These are phyloP conservation scores for Mytilinidion resinicola DNA, from an alignment of 495 filamentous ascomycete genomes.

Conservation along the genomic window DNA sequence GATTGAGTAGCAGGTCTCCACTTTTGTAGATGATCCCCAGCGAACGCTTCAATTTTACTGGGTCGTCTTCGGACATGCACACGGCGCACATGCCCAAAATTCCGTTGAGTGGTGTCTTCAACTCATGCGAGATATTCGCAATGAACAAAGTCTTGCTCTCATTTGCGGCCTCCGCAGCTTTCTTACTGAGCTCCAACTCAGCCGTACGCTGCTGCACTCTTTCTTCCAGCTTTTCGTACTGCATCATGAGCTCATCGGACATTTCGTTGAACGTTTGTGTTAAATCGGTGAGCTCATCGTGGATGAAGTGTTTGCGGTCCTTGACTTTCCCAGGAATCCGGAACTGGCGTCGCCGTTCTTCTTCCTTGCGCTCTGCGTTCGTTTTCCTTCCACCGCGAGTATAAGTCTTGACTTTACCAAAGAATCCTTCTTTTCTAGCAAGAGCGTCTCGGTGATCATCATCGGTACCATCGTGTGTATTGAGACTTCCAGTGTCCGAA, in stretches of 20 bases:
- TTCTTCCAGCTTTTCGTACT: conserved; percentile 77
- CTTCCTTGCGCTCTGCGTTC: conserved; percentile 37
- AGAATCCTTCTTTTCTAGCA: conserved; percentile 43
- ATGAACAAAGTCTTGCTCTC: conserved; percentile 94
- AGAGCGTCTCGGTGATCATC: conserved; percentile 30
- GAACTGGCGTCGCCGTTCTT: conserved; percentile 52
- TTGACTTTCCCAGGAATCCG: conserved; percentile 78
- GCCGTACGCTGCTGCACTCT: conserved; percentile 75
- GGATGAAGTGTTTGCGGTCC: conserved; percentile 64
- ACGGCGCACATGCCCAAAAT: conserved; percentile 91
- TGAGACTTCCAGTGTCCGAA: conserved; percentile 38
- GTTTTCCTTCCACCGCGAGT: conserved; percentile 15
- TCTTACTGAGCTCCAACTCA: conserved; percentile 81
- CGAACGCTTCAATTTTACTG: conserved; percentile 67
- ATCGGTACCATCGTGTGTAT: conserved; percentile 28
- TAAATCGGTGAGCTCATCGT: conserved; percentile 82
- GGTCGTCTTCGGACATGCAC: conserved; percentile 82
- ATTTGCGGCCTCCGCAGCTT: conserved; percentile 85
- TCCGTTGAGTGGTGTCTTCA: conserved; percentile 88
- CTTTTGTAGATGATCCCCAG: conserved; percentile 84
- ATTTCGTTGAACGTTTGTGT: conserved; percentile 88
- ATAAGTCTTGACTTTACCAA: conserved; percentile 34
- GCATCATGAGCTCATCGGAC: conserved; percentile 81
- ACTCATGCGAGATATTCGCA: conserved; percentile 90
- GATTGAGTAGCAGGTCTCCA: conserved; percentile 76